phyloP scores from a whole-genome alignment of 495 filamentous ascomycete species.

The Apiosordaria backusii region DNA sequence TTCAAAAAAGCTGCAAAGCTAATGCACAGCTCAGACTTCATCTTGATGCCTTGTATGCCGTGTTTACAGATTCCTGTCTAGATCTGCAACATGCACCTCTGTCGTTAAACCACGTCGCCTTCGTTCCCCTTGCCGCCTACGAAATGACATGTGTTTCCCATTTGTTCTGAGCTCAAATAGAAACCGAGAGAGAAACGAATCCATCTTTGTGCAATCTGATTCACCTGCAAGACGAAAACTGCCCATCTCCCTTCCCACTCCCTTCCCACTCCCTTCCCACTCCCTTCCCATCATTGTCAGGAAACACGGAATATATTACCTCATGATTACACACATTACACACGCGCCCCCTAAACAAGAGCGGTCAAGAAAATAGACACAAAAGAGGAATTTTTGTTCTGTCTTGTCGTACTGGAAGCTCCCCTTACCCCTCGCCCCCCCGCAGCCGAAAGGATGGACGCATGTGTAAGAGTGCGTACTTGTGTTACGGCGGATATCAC shows the following conservation, averaged over 20 bases:
- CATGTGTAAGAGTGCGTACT: background rate
- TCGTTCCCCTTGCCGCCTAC: too few species aligned
- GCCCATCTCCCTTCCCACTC: background rate
- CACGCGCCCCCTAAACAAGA: background rate
- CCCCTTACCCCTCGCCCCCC: slow-evolving; percentile 1
- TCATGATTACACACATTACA: slow-evolving; percentile 4
- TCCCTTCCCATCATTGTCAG: background rate
- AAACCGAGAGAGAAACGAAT: background rate
- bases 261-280: background rate
- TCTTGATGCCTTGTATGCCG: too few species aligned
- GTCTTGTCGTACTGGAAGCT: background rate
- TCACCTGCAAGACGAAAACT: slow-evolving; percentile 8
- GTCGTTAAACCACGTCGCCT: background rate
- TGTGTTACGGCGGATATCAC: slow-evolving; percentile 9
- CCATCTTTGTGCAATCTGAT: background rate
- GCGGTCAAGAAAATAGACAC: slow-evolving; percentile 7
- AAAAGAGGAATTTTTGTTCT: too few species aligned
- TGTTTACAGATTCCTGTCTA: too few species aligned
- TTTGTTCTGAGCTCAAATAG: background rate
- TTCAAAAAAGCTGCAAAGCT: too few species aligned
- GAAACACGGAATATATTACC: slow-evolving; percentile 5
- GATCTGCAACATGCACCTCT: too few species aligned
- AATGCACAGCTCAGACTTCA: too few species aligned
- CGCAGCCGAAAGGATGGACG: background rate
- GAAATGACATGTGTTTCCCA: too few species aligned